A percentile compares a stretch with the other conserved stretches of the same genome.
Conservation (phyloP, 129 eudicot species). For the Chrysanthemum lavandulifolium region DNA sequence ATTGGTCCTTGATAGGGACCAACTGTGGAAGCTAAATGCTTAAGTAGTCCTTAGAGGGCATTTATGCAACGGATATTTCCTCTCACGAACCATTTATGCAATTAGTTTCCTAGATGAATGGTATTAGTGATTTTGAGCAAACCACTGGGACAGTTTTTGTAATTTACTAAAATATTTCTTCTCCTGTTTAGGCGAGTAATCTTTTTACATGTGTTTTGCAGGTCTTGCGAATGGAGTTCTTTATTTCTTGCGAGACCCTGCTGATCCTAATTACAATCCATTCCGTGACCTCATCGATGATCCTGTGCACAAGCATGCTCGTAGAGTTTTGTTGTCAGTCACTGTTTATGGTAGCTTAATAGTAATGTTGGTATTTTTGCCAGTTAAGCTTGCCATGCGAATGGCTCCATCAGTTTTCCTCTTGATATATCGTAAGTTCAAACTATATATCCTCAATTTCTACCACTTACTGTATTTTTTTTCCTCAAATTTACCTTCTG, state of each 20-base stretch:
- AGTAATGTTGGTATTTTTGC: constrained; percentile 85
- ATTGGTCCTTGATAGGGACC: too few relatives aligned
- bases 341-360: constrained; percentile 90
- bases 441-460: neutral
- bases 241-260: constrained; percentile 92
- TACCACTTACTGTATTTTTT: neutral
- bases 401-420: constrained; percentile 79
- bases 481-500: neutral
- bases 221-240: constrained; percentile 93
- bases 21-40: too few relatives aligned
- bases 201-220: constrained; percentile 19
- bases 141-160: neutral
- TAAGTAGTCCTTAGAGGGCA: too few relatives aligned
- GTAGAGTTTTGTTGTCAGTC: constrained; percentile 85
- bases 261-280: constrained; percentile 94
- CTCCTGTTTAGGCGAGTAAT: too few relatives aligned
- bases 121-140: neutral
- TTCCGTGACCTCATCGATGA: constrained; percentile 91
- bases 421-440: constrained; percentile 82
- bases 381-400: constrained; percentile 95
- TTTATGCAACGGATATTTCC: neutral
- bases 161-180: neutral
- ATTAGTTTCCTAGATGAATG: neutral
- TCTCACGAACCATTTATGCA: neutral
- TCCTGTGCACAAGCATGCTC: constrained; percentile 98